Evolutionary conservation across 2,329 filamentous ascomycete species (phyloP), one percentile per base, ranked within the genome.

Genomic region (Clarireedia hainanense): DNA sequence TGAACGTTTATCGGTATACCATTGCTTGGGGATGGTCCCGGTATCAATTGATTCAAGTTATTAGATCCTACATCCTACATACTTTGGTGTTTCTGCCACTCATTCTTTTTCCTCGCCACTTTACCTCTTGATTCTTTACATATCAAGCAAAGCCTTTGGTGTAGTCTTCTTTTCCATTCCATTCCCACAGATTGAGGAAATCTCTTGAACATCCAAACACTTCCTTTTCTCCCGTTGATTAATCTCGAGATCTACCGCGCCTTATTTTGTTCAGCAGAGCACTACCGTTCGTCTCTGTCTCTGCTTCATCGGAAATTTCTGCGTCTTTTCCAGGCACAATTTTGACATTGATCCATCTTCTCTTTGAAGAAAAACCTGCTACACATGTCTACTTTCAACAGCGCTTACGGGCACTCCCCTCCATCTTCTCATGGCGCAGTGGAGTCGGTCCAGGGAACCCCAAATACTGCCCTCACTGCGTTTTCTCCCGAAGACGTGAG

Each of bases 401-500:
- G 36, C 26, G 27, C 43, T 9, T 53, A 57, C n/a, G 55, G 55
- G 6, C 55, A 57, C 24, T 58, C 57, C 6, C 57, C 61, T 20
- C 65, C 63, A 9, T 52, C 72, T 56, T 79, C 78, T 1, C 73
- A 67, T 52, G 78, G 76, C 47, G 75, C 72, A 20, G 75, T 74
- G 34, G 79, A 80, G 51, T 85, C 83, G 10, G 77, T 76, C 64
- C 77, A 81, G 62, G 79, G 77, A 15, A 88, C 85, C 5, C 84
- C 85, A 0, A 82, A 85, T 57, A 86, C 84, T 6, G 79, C 78
- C 50, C 61, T 85, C 43, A 84, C 83, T 5, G 72, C 78, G 5
- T 86, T 86, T 65, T 87, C 84, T 4, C 83, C 84, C 0, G 79
- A 81, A 15, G 80, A 81, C 42, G 69, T 39, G 15, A 55, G 47